Conservation (phyloP, 2,329 filamentous ascomycete species). For the Podosphaera xanthii region DNA sequence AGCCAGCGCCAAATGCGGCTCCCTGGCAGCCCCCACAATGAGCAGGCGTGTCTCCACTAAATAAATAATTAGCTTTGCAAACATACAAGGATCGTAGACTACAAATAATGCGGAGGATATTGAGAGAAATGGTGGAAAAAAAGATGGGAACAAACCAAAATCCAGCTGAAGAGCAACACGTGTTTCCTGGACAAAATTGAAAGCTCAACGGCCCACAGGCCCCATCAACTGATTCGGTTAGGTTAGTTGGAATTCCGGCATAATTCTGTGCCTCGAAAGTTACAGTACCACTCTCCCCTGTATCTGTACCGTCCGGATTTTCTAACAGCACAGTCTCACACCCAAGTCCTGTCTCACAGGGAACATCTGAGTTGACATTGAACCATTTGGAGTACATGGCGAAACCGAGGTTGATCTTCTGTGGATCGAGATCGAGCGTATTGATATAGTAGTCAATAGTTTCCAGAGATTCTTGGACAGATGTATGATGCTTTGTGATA, state of each 20-base stretch:
- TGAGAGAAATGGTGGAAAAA: background rate
- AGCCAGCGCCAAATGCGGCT: background rate
- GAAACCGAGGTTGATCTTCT: slow-evolving; percentile 37
- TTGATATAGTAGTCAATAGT: slow-evolving; percentile 37
- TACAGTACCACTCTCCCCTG: slow-evolving; percentile 16
- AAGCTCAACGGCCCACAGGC: slow-evolving; percentile 4
- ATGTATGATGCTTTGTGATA: slow-evolving; percentile 39
- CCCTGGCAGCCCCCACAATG: background rate
- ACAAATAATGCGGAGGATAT: background rate
- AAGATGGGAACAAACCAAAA: background rate
- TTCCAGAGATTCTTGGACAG: slow-evolving; percentile 29
- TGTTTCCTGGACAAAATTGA: slow-evolving; percentile 2
- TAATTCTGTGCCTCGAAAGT: slow-evolving; percentile 4
- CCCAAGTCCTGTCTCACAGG: slow-evolving; percentile 21
- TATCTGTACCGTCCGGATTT: slow-evolving; percentile 30
- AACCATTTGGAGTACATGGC: slow-evolving; percentile 48
- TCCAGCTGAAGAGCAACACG: slow-evolving; percentile 5
- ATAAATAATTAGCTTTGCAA: background rate
- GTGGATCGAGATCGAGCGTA: slow-evolving; percentile 20
- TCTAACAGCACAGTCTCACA: slow-evolving; percentile 34
- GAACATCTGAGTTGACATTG: slow-evolving; percentile 22
- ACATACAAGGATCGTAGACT: background rate
- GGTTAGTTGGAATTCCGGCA: slow-evolving; percentile 2
- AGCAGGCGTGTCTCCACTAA: background rate
- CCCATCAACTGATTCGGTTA: slow-evolving; percentile 6